Percentiles rank a stretch among this genome's conserved stretches.
Conservation (phyloP, 345 rosid species). For the Moricandia moricandioides region DNA sequence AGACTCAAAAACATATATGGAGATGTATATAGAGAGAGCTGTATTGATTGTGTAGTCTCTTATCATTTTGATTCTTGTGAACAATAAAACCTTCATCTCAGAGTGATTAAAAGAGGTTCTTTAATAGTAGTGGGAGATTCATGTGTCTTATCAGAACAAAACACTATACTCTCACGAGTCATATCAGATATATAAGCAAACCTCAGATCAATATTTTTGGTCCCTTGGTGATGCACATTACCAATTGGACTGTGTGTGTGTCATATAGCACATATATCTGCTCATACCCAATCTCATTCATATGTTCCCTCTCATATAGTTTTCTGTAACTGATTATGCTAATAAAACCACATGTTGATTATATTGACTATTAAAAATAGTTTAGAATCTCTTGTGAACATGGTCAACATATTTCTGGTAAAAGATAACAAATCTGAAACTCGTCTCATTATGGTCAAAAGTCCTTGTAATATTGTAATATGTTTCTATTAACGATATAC, state of each 20-base stretch:
- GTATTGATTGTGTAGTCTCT: slow-evolving; percentile 6
- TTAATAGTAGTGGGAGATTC: background rate
- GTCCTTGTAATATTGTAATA: background rate
- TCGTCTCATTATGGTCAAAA: background rate
- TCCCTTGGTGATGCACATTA: background rate
- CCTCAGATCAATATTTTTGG: background rate
- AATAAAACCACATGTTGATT: background rate
- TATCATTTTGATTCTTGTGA: slow-evolving; percentile 15
- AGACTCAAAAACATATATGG: slow-evolving; percentile 6
- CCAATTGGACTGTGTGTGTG: background rate
- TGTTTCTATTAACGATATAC: background rate
- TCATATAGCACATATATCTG: background rate
- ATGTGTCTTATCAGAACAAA: background rate
- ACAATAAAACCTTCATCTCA: slow-evolving; percentile 14
- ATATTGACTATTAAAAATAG: background rate
- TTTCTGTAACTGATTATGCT: background rate
- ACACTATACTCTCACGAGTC: background rate
- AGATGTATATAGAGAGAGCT: slow-evolving; percentile 26
- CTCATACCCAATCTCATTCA: background rate
- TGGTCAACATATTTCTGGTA: background rate
- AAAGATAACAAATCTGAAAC: background rate
- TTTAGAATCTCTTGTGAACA: background rate
- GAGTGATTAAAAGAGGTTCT: slow-evolving; percentile 14
- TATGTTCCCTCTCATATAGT: background rate
- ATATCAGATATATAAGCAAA: background rate